These are phyloP conservation scores for Dryas integrifolia DNA, from an alignment of 331 rosid species.

Conservation along the genomic window DNA sequence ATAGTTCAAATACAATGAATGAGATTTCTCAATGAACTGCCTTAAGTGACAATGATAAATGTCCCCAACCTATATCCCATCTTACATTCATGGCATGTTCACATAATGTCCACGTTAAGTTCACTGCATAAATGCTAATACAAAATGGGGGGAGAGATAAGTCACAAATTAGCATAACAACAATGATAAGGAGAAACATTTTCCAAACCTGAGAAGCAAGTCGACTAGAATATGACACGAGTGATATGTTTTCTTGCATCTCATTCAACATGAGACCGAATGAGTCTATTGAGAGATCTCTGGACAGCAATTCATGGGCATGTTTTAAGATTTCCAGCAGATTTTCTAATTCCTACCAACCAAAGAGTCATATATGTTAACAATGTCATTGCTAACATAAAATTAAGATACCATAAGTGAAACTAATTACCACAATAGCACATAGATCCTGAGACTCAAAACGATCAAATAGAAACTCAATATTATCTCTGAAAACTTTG, in stretches of 20 bases:
- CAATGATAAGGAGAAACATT: slow-evolving; percentile 22
- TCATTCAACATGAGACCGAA: slow-evolving; percentile 81
- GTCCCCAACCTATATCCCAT: not conserved
- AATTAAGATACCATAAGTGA: slow-evolving; percentile 24
- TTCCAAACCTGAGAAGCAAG: slow-evolving; percentile 83
- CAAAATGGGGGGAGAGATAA: slow-evolving; percentile 1
- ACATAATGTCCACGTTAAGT: not conserved
- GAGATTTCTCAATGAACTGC: not conserved
- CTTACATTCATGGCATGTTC: no score
- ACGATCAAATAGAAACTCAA: slow-evolving; percentile 92
- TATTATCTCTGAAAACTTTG: slow-evolving; percentile 84
- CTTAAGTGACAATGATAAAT: not conserved
- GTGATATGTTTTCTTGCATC: slow-evolving; percentile 97
- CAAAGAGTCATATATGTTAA: slow-evolving; percentile 28
- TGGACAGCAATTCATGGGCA: slow-evolving; percentile 80
- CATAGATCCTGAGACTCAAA: slow-evolving; percentile 98
- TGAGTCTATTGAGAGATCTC: slow-evolving; percentile 73
- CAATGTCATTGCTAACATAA: slow-evolving; percentile 16
- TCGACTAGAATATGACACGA: slow-evolving; percentile 91
- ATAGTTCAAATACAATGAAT: not conserved
- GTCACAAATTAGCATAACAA: slow-evolving; percentile 9
- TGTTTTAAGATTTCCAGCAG: slow-evolving; percentile 74
- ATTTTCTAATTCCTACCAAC: slow-evolving; percentile 84
- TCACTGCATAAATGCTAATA: not conserved
- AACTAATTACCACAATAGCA: slow-evolving; percentile 74